Evolutionary conservation across 345 rosid species (phyloP).

Genomic region (Brassica napus): Da-Ae NC_063441.1:20588501-20589000

Average conservation of each 20-base stretch:
- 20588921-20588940: conserved; percentile 24
- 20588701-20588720: conserved; percentile 23
- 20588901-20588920: conserved; percentile 88
- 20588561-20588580: conserved; percentile 87
- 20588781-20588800: neutral
- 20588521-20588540: conserved; percentile 86
- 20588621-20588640: conserved; percentile 74
- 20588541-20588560: conserved; percentile 65
- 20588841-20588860: conserved; percentile 65
- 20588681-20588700: conserved; percentile 20
- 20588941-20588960: neutral
- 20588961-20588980: too few relatives aligned
- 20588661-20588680: conserved; percentile 31
- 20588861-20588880: conserved; percentile 66
- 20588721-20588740: conserved; percentile 6
- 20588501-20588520: conserved; percentile 72
- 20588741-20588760: conserved; percentile 8
- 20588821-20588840: conserved; percentile 44
- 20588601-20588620: conserved; percentile 66
- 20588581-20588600: conserved; percentile 61
- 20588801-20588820: conserved; percentile 35
- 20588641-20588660: conserved; percentile 42
- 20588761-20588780: conserved; percentile 31
- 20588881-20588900: conserved; percentile 90
- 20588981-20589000: neutral